These are phyloP conservation scores for Colletotrichum graminicola DNA, from an alignment of 2,329 filamentous ascomycete genomes.

Conservation along the genomic window DNA sequence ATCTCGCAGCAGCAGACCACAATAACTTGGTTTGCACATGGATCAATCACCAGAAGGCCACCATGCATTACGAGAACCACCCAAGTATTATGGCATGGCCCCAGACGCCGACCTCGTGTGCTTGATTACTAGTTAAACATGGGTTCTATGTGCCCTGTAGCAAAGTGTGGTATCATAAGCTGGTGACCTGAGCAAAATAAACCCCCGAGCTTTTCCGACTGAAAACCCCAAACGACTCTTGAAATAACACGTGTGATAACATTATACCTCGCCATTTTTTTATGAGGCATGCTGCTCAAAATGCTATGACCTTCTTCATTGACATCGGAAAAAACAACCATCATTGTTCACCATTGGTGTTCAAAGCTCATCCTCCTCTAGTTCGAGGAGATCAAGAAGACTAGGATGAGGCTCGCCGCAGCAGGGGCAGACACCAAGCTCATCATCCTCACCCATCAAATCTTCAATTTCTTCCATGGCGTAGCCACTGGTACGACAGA, in stretches of 20 bases:
- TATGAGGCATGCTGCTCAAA: background rate
- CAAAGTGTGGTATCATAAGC: constrained; percentile 40
- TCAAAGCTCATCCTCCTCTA: constrained; percentile 37
- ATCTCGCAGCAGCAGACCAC: too few relatives aligned
- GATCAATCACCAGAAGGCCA: too few relatives aligned
- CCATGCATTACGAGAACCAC: too few relatives aligned
- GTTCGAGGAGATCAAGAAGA: constrained; percentile 51
- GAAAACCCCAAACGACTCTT: background rate
- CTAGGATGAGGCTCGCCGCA: constrained; percentile 55
- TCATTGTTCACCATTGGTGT: background rate
- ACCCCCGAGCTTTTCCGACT: constrained; percentile 30
- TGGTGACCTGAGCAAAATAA: constrained; percentile 24
- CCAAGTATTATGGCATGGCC: background rate
- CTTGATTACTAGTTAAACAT: constrained; percentile 19
- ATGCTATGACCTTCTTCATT: background rate
- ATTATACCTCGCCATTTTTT: background rate
- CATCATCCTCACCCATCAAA: constrained; percentile 51
- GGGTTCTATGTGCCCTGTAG: constrained; percentile 36
- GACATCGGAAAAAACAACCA: background rate
- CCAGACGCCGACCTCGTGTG: constrained; percentile 3
- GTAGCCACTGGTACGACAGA: constrained; percentile 56
- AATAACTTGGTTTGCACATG: background rate
- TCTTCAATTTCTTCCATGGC: constrained; percentile 46
- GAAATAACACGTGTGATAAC: constrained; percentile 6
- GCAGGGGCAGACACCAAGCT: constrained; percentile 52